A percentile compares a stretch with the other conserved stretches of the same genome.
Conservation (phyloP, 345 rosid species). For the Populus euphratica region DNA sequence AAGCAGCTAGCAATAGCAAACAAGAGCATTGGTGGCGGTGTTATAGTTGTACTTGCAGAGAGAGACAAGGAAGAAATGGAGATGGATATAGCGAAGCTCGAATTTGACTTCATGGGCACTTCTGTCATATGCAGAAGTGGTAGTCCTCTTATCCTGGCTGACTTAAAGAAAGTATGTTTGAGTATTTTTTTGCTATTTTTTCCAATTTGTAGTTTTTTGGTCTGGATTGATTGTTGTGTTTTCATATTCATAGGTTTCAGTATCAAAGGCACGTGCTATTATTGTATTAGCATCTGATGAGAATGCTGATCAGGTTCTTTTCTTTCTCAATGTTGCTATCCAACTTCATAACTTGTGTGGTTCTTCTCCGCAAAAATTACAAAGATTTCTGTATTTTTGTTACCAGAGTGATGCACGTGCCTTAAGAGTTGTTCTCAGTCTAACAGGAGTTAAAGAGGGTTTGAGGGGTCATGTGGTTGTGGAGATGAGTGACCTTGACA, state of each 20-base stretch:
- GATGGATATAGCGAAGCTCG: slow-evolving; percentile 74
- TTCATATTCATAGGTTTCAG: slow-evolving; percentile 56
- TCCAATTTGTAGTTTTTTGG: background rate
- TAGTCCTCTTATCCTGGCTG: slow-evolving; percentile 83
- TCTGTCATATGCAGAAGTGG: slow-evolving; percentile 93
- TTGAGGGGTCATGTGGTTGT: slow-evolving; percentile 89
- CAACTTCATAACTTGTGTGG: background rate
- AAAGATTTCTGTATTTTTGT: slow-evolving; percentile 9
- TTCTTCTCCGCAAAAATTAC: slow-evolving; percentile 15
- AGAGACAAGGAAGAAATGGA: slow-evolving; percentile 97
- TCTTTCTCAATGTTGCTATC: slow-evolving; percentile 11
- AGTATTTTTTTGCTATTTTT: background rate
- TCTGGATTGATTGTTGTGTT: slow-evolving; percentile 8
- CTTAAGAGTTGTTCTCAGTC: slow-evolving; percentile 84
- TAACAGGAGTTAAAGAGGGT: slow-evolving; percentile 82
- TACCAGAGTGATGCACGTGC: slow-evolving; percentile 89
- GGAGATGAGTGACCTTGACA: slow-evolving; percentile 95
- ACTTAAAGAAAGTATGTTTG: slow-evolving; percentile 65
- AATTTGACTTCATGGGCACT: slow-evolving; percentile 90
- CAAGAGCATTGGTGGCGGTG: slow-evolving; percentile 87
- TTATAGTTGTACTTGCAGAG: slow-evolving; percentile 81
- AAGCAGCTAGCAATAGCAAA: slow-evolving; percentile 94
- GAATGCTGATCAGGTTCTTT: slow-evolving; percentile 86
- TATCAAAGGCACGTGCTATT: slow-evolving; percentile 83
- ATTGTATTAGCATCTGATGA: slow-evolving; percentile 86